Base-by-base conservation (phyloP, 2,329 filamentous ascomycete genomes). In the Claviceps monticola region DNA sequence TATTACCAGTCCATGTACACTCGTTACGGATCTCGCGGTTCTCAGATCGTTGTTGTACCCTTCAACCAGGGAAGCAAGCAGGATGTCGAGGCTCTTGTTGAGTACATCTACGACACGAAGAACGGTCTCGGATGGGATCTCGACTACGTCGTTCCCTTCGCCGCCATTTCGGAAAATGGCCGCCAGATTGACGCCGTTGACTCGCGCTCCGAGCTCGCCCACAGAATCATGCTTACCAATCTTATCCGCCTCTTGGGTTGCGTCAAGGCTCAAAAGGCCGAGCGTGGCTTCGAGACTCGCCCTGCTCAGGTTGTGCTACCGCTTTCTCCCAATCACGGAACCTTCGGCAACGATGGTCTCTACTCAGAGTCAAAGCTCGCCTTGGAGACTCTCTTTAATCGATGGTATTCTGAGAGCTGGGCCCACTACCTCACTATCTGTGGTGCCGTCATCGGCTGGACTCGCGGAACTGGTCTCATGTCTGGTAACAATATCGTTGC, bases 11-110 rank as follows among this genome's bases (percentile, higher is more conserved):
- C 88, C 53, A 97, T 98, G 86, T 98, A 98, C 69, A 86, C 90
- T 56, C 86, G 90, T 55, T 95, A 86, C 62, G 93, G 93, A 62
- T 88, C 88, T 55, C 86, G 88, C 58, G 93, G 93, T 57, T 97
- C 93, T 53, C 90, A 97, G 72, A 84, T 98, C 52, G 88, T 98
- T 42, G 93, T 98, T 51, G 94, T 97, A 51, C 93, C 94, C 48
- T 98, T 98, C 80, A 98, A 98, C 71, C 90, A 96, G 69, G 93
- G 91, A 57, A 97, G 91, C 74, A 94, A 96, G 73, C 91, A 97
- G 68, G 93, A 98, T 66, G 87, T 96, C 38, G 88, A 97, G 68
- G 89, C 89, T 46, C 78, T 98, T 7, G 77, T 98, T 50, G 80
- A 96, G 55, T 98, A 97, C 74, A 94, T 98, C 65, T 98, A 96